These are phyloP conservation scores for Herpetomonas muscarum DNA, from an alignment of 208 protist genomes.

Conservation along the genomic window DNA sequence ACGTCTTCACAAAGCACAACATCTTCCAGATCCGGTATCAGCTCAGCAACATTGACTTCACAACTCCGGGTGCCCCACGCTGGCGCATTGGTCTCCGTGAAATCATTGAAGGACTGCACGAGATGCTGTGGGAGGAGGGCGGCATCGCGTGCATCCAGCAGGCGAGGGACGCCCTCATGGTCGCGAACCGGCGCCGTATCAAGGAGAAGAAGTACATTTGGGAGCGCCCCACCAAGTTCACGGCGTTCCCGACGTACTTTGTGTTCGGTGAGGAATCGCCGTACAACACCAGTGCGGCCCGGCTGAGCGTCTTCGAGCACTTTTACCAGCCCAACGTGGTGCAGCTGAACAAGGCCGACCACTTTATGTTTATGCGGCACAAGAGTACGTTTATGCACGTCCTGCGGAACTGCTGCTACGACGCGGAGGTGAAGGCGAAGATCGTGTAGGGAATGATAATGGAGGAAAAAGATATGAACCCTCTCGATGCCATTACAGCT, in stretches of 20 bases:
- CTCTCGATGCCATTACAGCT: no score
- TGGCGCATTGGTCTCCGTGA: slow-evolving; percentile 39
- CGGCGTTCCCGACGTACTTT: slow-evolving; percentile 22
- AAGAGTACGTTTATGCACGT: slow-evolving; percentile 27
- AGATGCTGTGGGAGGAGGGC: slow-evolving; percentile 30
- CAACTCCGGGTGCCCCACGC: slow-evolving; percentile 3
- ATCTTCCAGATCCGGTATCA: slow-evolving; percentile 40
- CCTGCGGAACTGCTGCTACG: slow-evolving; percentile 24
- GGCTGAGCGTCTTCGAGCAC: slow-evolving; percentile 15
- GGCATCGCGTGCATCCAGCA: slow-evolving; percentile 14
- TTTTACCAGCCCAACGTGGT: slow-evolving; percentile 26
- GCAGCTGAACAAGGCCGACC: slow-evolving; percentile 29
- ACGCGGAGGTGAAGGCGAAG: slow-evolving; percentile 15
- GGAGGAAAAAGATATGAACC: no score
- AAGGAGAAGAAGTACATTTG: slow-evolving; percentile 17
- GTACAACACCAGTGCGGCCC: slow-evolving; percentile 21
- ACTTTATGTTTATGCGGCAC: slow-evolving; percentile 46
- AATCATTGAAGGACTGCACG: slow-evolving; percentile 27
- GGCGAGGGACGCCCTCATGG: slow-evolving; percentile 6
- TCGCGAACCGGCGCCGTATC: slow-evolving; percentile 15
- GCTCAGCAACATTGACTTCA: slow-evolving; percentile 35
- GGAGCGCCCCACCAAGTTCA: slow-evolving; percentile 21
- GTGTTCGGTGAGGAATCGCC: slow-evolving; percentile 30
- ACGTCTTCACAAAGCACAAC: slow-evolving; percentile 29
- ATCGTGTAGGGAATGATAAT: neutral